These are phyloP conservation scores for Barbarea vulgaris DNA, from an alignment of 345 rosid species.

Conservation along the genomic window DNA sequence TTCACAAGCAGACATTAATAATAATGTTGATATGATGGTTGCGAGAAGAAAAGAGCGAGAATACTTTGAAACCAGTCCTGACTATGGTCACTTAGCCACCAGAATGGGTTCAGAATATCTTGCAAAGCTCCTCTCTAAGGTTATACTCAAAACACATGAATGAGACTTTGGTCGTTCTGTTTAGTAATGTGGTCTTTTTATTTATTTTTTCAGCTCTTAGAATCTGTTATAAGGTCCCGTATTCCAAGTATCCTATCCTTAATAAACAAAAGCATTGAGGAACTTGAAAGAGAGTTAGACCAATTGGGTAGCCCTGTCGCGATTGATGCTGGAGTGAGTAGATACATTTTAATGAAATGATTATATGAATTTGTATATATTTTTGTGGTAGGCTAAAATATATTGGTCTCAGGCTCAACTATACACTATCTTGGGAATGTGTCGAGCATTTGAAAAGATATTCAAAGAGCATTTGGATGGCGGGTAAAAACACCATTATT, in stretches of 20 bases:
- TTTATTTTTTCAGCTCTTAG: constrained; percentile 70
- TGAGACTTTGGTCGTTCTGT: constrained; percentile 3
- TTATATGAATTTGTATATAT: not conserved
- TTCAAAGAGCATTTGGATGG: constrained; percentile 97
- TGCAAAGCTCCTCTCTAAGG: constrained; percentile 91
- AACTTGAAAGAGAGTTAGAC: constrained; percentile 87
- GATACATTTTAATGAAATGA: not conserved
- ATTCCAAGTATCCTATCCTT: constrained; percentile 78
- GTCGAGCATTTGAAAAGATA: constrained; percentile 81
- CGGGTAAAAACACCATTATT: constrained; percentile 53
- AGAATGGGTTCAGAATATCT: constrained; percentile 98
- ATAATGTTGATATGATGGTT: constrained; percentile 79
- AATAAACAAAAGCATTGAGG: constrained; percentile 81
- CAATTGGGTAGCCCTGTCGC: constrained; percentile 86
- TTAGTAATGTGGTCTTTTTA: constrained; percentile 4
- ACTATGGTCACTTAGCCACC: constrained; percentile 78
- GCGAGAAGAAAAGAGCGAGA: constrained; percentile 87
- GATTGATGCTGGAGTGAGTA: constrained; percentile 90
- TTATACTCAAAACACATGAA: constrained; percentile 34
- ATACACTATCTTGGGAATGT: constrained; percentile 74
- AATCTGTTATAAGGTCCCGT: constrained; percentile 75
- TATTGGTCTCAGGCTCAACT: constrained; percentile 64
- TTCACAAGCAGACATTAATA: constrained; percentile 95
- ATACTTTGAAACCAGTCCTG: constrained; percentile 87
- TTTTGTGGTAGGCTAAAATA: not conserved